Conservation (phyloP, 805 yeast species). For the Suhomyces faveliae region DNA sequence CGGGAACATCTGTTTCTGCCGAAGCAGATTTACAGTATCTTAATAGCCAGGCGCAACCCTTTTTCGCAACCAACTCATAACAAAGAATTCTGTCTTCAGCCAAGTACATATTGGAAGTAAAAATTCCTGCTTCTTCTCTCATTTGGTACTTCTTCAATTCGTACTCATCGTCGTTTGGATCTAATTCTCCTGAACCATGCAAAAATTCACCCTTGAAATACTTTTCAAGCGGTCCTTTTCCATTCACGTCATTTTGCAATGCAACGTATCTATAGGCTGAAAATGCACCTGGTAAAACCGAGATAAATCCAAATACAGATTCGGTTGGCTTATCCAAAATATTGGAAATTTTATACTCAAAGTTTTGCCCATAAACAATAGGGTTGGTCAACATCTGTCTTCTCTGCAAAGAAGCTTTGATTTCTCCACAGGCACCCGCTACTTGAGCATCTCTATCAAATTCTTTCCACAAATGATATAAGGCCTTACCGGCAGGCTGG, state of each 20-base stretch:
- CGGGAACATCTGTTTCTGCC: slow-evolving; percentile 72
- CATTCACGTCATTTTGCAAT: slow-evolving; percentile 51
- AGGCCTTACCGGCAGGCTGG: slow-evolving; percentile 55
- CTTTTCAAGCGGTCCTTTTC: slow-evolving; percentile 60
- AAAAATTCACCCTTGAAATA: slow-evolving; percentile 65
- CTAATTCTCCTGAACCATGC: slow-evolving; percentile 56
- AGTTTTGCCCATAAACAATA: slow-evolving; percentile 62
- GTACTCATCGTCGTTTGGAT: slow-evolving; percentile 55
- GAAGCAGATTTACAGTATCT: slow-evolving; percentile 60
- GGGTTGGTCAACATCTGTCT: slow-evolving; percentile 54
- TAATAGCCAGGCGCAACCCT: slow-evolving; percentile 57
- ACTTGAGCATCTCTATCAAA: slow-evolving; percentile 57
- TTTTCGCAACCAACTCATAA: slow-evolving; percentile 61
- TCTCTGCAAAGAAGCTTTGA: slow-evolving; percentile 54
- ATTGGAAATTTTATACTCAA: slow-evolving; percentile 66
- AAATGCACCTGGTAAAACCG: slow-evolving; percentile 68
- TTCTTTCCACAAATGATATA: slow-evolving; percentile 61
- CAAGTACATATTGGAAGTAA: slow-evolving; percentile 66
- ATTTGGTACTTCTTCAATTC: slow-evolving; percentile 34
- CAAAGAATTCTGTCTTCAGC: slow-evolving; percentile 71
- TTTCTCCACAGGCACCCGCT: slow-evolving; percentile 75
- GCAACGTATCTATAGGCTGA: slow-evolving; percentile 64
- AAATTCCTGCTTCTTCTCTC: slow-evolving; percentile 50
- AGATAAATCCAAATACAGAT: slow-evolving; percentile 61
- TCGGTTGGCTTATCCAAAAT: slow-evolving; percentile 67